Evolutionary conservation across 352 stramenopile species (phyloP), one percentile per base, ranked within the genome.

Genomic region (Globisporangium lucens): DNA sequence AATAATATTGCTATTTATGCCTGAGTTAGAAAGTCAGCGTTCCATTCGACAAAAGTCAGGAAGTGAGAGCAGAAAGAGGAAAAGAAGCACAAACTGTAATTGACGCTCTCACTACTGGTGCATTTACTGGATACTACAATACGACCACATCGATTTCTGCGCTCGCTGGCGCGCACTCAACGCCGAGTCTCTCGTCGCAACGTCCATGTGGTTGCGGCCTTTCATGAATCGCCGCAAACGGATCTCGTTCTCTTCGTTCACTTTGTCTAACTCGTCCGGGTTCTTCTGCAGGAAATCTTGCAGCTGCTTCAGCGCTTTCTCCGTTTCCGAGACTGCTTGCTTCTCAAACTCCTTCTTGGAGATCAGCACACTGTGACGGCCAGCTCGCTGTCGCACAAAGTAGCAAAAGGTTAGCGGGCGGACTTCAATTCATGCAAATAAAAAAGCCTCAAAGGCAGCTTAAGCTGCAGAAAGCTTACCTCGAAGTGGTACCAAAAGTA

Each of bases 401-500:
- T 29, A 56, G 13, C 24, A 41, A 35, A 49, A 46, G 4, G 20
- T 56, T 13, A 65, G 29, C 5, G 77, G 76, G 17, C 58, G 12
- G 8, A 17, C 73, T 80, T 66, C 72, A 55, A 47, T n/a, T 33
- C 29, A 36, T 30, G 13, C 33, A 36, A 61, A 36, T 33, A 53
- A 46, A 7, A 66, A 63, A 29, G n/a, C 27, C 15, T 4, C 41
- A 56, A 49, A 52, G 6, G 9, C 9, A 43, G 41, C 30, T 33
- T 33, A 33, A 33, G 30, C 24, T 8, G 61, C 5, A 49, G 3
- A 56, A 41, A 20, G n/a, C 67, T 13, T 55, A 82, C 75, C 70
- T 94, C 87, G 22, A 87, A 93, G 62, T 92, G 82, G 65, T 93
- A 95, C 87, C 87, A 95, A 57, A 89, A 95, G 77, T 90, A 95